Evolutionary conservation across 352 stramenopile genomes (phyloP).

Genomic region (Globisporangium nunn): DNA sequence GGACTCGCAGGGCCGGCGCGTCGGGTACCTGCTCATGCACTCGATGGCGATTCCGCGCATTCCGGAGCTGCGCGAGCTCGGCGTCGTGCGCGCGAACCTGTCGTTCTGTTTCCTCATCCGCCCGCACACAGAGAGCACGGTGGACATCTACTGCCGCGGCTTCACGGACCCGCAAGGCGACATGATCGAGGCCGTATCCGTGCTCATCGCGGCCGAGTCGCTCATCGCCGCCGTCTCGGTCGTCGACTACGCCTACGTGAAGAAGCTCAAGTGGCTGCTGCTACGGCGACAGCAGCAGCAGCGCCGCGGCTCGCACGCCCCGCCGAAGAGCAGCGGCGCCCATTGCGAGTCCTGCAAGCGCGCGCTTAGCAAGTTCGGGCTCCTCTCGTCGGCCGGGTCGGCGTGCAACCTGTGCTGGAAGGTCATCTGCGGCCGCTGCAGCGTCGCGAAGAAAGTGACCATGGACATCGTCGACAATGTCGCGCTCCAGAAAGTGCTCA

Average conservation of each 20-base stretch:
- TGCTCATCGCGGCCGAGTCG: conserved; percentile 30
- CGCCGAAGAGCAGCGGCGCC: background rate
- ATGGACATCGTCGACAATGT: conserved; percentile 33
- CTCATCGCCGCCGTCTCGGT: conserved; percentile 30
- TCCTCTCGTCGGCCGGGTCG: conserved; percentile 15
- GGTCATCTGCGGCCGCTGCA: conserved; percentile 44
- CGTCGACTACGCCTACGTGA: conserved; percentile 46
- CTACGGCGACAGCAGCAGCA: conserved; percentile 18
- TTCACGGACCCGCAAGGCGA: conserved; percentile 44
- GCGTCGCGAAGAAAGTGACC: conserved; percentile 46
- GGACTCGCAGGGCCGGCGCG: conserved; percentile 16
- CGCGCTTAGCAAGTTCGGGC: conserved; percentile 13
- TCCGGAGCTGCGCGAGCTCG: conserved; percentile 3
- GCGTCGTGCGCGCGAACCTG: conserved; percentile 9
- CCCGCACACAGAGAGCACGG: conserved; percentile 4
- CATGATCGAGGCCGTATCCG: conserved; percentile 32
- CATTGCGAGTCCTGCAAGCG: conserved; percentile 24
- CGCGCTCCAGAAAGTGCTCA: conserved; percentile 25
- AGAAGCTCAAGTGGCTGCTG: conserved; percentile 60
- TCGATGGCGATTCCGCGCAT: conserved; percentile 19
- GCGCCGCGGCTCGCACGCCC: background rate
- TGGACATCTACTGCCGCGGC: conserved; percentile 18
- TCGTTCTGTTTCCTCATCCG: conserved; percentile 12
- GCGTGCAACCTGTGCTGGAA: conserved; percentile 40
- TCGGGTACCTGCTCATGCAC: conserved; percentile 38